Conservation (phyloP, 768 basidiomycete genomes). For the Termitomyces heimii region DNA sequence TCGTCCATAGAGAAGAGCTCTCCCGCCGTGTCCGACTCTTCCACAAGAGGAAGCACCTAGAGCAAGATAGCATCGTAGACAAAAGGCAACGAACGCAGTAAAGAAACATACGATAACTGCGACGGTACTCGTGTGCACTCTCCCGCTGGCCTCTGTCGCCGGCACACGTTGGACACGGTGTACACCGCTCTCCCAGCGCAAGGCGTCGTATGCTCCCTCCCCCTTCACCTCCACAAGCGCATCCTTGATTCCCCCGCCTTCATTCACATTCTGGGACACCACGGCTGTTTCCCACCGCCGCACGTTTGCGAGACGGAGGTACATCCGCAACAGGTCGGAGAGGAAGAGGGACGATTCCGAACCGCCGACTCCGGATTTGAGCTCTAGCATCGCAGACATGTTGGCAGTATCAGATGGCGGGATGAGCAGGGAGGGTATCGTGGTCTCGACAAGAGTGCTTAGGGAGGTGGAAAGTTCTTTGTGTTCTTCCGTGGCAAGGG, state of each 20-base stretch:
- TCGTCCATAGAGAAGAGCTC: constrained; percentile 79
- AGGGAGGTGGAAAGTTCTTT: constrained; percentile 33
- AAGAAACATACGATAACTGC: constrained; percentile 64
- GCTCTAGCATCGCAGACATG: constrained; percentile 78
- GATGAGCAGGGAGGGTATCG: constrained; percentile 68
- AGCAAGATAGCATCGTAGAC: not conserved
- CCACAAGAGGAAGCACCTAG: constrained; percentile 80
- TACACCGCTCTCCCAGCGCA: constrained; percentile 92
- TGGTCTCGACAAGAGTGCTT: constrained; percentile 27
- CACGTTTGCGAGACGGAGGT: constrained; percentile 56
- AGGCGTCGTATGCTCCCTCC: constrained; percentile 65
- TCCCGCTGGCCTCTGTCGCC: constrained; percentile 79
- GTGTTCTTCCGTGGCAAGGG: constrained; percentile 68
- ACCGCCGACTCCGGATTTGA: constrained; percentile 92
- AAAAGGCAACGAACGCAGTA: not conserved
- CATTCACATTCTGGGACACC: constrained; percentile 51
- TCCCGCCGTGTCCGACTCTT: constrained; percentile 60
- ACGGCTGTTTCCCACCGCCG: constrained; percentile 56
- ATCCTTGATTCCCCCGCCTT: constrained; percentile 68
- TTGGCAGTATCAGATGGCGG: constrained; percentile 61
- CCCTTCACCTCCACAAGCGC: constrained; percentile 79
- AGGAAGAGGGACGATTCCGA: constrained; percentile 83
- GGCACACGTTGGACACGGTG: constrained; percentile 95
- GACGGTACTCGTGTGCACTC: constrained; percentile 90
- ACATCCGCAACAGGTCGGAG: constrained; percentile 76